Conservation (phyloP, 2,329 filamentous ascomycete species). For the Cercospora sojina region DNA sequence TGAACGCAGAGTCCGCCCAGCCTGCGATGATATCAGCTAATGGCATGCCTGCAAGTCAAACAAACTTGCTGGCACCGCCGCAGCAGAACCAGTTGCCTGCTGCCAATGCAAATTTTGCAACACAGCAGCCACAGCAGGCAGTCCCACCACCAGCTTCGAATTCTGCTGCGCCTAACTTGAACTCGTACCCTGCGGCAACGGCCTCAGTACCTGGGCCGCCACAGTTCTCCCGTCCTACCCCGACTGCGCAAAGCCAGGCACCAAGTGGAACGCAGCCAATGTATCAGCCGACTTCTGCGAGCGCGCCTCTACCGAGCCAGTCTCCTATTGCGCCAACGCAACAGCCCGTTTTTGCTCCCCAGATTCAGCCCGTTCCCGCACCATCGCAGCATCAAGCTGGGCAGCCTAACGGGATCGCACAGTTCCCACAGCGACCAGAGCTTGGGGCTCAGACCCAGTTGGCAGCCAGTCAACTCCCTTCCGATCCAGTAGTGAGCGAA, state of each 20-base stretch:
- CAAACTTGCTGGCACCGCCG: not conserved
- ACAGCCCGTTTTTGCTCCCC: not conserved
- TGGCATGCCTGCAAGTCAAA: not conserved
- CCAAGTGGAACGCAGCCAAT: not conserved
- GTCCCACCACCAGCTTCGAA: not conserved
- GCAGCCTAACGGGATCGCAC: not conserved
- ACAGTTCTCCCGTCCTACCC: not conserved
- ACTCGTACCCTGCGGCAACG: not conserved
- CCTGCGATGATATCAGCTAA: not conserved
- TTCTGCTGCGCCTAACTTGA: not conserved
- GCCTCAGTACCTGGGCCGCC: not conserved
- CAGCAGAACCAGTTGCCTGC: not conserved
- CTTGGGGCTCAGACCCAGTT: not conserved
- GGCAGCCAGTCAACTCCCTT: not conserved
- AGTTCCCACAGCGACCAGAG: not conserved
- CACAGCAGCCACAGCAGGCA: constrained; percentile 1
- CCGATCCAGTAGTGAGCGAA: not conserved
- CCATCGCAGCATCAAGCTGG: not conserved
- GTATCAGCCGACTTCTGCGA: not conserved
- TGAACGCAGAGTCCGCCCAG: not conserved
- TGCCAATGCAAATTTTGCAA: not conserved
- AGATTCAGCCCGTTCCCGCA: not conserved
- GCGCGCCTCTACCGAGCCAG: not conserved
- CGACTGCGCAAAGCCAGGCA: not conserved
- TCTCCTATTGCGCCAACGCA: not conserved